Percentiles rank a stretch among this genome's conserved stretches.
phyloP scores from a whole-genome alignment of 345 rosid species.

The Turritis glabra region DNA sequence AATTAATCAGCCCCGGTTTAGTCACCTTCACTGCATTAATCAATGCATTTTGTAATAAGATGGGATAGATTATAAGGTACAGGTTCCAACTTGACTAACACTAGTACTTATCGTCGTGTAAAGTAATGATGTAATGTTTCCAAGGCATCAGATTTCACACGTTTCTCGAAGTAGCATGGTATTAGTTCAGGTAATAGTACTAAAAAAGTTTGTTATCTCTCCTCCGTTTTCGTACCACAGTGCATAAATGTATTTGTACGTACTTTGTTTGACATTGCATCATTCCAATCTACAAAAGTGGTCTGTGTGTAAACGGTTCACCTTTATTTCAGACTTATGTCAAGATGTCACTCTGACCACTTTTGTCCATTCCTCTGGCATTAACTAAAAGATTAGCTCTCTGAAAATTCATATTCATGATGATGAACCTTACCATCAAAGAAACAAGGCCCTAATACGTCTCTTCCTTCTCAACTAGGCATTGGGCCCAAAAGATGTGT shows the following conservation, averaged over 20 bases:
- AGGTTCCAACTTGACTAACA: no score
- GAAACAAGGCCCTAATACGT: no score
- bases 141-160: not conserved
- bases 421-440: no score
- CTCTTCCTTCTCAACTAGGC: no score
- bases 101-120: no score
- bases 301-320: not conserved
- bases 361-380: no score
- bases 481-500: no score
- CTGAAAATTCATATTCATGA: no score
- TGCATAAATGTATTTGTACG: not conserved
- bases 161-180: not conserved
- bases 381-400: no score
- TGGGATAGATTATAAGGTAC: no score
- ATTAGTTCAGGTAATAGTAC: not conserved
- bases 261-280: not conserved
- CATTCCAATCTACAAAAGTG: no score
- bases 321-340: no score
- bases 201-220: not conserved
- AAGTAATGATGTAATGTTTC: not conserved
- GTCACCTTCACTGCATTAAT: slow-evolving; percentile 12
- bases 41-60: not conserved
- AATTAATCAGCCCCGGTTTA: not conserved
- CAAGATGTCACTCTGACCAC: not conserved
- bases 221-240: not conserved